Evolutionary conservation across 371 early-diverging fungal species (phyloP).

Genomic region (Mortierella sp.): DNA sequence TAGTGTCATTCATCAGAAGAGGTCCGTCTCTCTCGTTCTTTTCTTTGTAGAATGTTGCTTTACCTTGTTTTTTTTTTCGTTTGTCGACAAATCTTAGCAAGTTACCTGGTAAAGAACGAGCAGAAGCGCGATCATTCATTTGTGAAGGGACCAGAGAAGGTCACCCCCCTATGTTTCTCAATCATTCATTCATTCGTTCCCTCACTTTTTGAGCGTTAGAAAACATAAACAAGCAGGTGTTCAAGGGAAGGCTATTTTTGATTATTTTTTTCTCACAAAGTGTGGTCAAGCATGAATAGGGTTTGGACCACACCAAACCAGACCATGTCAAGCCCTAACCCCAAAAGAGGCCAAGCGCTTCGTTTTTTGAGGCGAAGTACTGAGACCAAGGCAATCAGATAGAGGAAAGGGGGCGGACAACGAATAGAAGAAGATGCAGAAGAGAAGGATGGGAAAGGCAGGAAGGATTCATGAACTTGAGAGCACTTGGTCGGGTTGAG

Average conservation of each 20-base stretch:
- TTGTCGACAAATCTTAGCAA: background rate
- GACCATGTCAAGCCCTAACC: background rate
- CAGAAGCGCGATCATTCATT: background rate
- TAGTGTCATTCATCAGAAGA: too few species aligned
- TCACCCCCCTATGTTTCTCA: background rate
- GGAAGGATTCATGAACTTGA: background rate
- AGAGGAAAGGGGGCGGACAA: background rate
- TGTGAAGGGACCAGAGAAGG: background rate
- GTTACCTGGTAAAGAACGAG: background rate
- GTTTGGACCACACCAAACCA: background rate
- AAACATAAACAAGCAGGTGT: background rate
- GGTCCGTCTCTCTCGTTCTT: too few species aligned
- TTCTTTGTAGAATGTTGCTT: too few species aligned
- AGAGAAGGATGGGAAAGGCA: background rate
- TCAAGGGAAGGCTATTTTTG: background rate
- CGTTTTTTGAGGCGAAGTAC: constrained; percentile 2
- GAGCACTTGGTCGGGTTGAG: background rate
- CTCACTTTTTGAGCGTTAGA: background rate
- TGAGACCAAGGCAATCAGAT: background rate
- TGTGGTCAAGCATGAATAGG: background rate
- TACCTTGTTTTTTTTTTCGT: background rate
- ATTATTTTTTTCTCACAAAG: background rate
- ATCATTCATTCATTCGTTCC: background rate
- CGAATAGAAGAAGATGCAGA: background rate
- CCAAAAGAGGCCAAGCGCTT: background rate